A percentile compares a stretch with the other conserved stretches of the same genome.
These are phyloP conservation scores for Pyrenophora tritici-repentis DNA, from an alignment of 2,329 filamentous ascomycete species.

Conservation along the genomic window DNA sequence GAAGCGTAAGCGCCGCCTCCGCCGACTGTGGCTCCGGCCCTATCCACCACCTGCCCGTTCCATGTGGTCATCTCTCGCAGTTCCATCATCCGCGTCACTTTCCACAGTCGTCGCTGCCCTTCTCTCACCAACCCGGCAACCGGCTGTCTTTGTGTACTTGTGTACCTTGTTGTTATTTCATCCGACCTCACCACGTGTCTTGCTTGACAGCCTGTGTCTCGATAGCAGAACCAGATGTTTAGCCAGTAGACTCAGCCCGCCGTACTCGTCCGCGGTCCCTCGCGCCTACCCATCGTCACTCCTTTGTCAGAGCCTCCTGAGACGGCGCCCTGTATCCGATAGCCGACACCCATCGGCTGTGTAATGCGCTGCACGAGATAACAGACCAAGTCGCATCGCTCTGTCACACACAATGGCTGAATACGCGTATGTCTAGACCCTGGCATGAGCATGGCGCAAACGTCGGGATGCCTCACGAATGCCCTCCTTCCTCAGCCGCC, in stretches of 20 bases:
- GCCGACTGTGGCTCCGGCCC: constrained; percentile 13
- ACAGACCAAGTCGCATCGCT: constrained; percentile 6
- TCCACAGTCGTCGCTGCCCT: background rate
- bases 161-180: background rate
- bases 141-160: background rate
- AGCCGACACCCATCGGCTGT: constrained; percentile 4
- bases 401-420: constrained; percentile 25
- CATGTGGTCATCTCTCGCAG: constrained; percentile 12
- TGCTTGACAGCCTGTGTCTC: background rate
- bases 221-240: constrained; percentile 11
- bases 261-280: constrained; percentile 14
- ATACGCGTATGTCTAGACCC: constrained; percentile 27
- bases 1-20: constrained; percentile 22
- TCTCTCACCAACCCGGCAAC: background rate
- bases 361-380: constrained; percentile 13
- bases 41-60: constrained; percentile 21
- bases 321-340: constrained; percentile 3
- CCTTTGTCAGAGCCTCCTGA: constrained; percentile 34
- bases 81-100: constrained; percentile 1
- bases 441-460: constrained; percentile 12
- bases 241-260: constrained; percentile 8
- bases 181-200: too few relatives aligned
- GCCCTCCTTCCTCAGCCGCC: background rate
- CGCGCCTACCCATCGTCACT: constrained; percentile 37
- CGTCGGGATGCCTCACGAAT: background rate